Evolutionary conservation across 2,329 filamentous ascomycete genomes (phyloP), one percentile per base, ranked within the genome.

Genomic region (Macroventuria anomochaeta): DNA sequence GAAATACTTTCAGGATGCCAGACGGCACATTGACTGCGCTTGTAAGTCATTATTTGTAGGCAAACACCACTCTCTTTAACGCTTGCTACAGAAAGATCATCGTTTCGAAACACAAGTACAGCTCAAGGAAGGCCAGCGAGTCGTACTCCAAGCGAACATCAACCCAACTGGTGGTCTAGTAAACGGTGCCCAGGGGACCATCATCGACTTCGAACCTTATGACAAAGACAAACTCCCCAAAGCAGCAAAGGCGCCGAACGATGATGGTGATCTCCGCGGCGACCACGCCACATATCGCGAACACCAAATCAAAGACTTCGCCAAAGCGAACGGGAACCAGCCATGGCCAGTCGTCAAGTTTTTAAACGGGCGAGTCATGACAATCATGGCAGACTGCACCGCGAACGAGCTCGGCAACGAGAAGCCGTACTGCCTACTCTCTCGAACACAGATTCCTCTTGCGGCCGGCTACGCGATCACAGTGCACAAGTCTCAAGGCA

Each of bases 401-500:
- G 68, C 82, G 23, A 77, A 74, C 15, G 73, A 81, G 46, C 57
- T 83, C 0, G 82, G 82, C 2, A 71, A 79, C 33, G 65, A 72
- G 2, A 17, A 65, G 42, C 81, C 82, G 0, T 81, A 80, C 57
- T 80, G 76, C 29, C 60, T 81, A 1, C 64, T 87, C 0, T 75
- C 76, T 1, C 76, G 86, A n/a, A 85, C 84, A 0, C 85, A 88
- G 63, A 78, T 88, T 5, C 86, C 86, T 0, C 75, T 88, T 0
- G 71, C 79, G 1, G 76, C 84, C 0, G 86, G 81, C 0, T 88
- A 85, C 82, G 86, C 86, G 0, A 80, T 87, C 62, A 88, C 81
- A 0, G 81, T 87, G 2, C 86, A 88, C 66, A 87, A 86, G 66
- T 79, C 79, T 7, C 68, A 71, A 71, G 84, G 85, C 3, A 82